Evolutionary conservation across 1,284 basidiomycete species (phyloP).

Genomic region (Crucibulum parvulum): DNA sequence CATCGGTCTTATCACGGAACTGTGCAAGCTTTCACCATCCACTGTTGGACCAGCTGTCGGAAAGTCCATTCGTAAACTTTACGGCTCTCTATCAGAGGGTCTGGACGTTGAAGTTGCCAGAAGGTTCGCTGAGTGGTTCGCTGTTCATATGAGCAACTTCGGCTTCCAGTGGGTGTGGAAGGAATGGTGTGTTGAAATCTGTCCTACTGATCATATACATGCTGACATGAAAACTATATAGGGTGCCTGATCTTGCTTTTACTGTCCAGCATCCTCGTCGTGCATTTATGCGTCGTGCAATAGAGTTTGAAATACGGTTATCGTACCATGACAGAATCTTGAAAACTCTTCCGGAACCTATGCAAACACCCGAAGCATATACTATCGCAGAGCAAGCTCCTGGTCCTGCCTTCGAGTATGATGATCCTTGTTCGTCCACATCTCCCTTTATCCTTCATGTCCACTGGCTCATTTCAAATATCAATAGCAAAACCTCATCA

Average conservation of each 20-base stretch:
- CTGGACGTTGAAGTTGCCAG: conserved; percentile 86
- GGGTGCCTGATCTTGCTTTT: conserved; percentile 86
- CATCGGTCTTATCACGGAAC: conserved; percentile 88
- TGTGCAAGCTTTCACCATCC: conserved; percentile 90
- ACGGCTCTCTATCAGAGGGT: conserved; percentile 77
- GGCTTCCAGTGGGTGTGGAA: conserved; percentile 99
- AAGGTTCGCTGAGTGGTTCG: conserved; percentile 94
- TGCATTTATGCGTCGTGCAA: conserved; percentile 85
- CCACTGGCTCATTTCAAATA: background rate
- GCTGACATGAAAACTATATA: conserved; percentile 32
- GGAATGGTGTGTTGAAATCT: conserved; percentile 79
- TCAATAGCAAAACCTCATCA: conserved; percentile 74
- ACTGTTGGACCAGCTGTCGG: conserved; percentile 97
- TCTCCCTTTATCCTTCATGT: background rate
- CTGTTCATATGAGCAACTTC: conserved; percentile 97
- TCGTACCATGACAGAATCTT: conserved; percentile 95
- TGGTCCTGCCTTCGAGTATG: conserved; percentile 86
- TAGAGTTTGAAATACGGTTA: conserved; percentile 91
- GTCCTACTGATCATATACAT: background rate
- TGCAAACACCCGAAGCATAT: conserved; percentile 70
- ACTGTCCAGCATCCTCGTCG: conserved; percentile 83
- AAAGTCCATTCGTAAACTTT: conserved; percentile 91
- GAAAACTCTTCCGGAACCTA: conserved; percentile 86
- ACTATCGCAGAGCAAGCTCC: conserved; percentile 82
- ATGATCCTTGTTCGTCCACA: conserved; percentile 64